Evolutionary conservation across 2,329 filamentous ascomycete species (phyloP).

Genomic region (Zymoseptoria crescenta): DNA sequence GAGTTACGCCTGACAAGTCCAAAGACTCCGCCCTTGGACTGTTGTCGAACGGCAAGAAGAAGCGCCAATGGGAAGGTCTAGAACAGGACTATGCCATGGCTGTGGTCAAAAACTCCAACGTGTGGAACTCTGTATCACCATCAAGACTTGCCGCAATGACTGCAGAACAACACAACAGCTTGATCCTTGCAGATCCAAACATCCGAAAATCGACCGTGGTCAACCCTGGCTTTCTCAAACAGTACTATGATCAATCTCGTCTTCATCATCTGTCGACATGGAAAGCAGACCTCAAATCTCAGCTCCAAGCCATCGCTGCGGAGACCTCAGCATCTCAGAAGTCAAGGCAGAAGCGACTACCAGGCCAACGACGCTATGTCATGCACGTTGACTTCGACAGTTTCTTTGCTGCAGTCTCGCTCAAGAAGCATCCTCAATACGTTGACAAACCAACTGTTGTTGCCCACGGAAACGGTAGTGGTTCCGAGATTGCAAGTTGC

Average conservation of each 20-base stretch:
- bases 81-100: conserved; percentile 26
- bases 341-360: conserved; percentile 45
- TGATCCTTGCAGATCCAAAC: conserved; percentile 73
- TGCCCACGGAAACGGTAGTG: conserved; percentile 74
- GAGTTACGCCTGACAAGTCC: background rate
- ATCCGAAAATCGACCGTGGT: conserved; percentile 83
- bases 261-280: conserved; percentile 92
- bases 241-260: conserved; percentile 91
- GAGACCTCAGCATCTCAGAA: conserved; percentile 54
- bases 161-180: conserved; percentile 86
- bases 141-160: conserved; percentile 50
- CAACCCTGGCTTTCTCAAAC: conserved; percentile 86
- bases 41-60: conserved; percentile 21
- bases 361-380: conserved; percentile 68
- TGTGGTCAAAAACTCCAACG: conserved; percentile 25
- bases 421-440: conserved; percentile 64
- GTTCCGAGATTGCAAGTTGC: conserved; percentile 94
- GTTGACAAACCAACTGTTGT: conserved; percentile 76
- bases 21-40: background rate
- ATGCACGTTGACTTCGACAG: conserved; percentile 97
- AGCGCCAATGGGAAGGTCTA: conserved; percentile 9
- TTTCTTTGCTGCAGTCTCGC: conserved; percentile 92
- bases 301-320: conserved; percentile 70
- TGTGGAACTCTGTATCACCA: conserved; percentile 21
- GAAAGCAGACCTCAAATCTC: conserved; percentile 90